Evolutionary conservation across 2,329 filamentous ascomycete species (phyloP).

Genomic region (Hirsutella rhossiliensis): DNA sequence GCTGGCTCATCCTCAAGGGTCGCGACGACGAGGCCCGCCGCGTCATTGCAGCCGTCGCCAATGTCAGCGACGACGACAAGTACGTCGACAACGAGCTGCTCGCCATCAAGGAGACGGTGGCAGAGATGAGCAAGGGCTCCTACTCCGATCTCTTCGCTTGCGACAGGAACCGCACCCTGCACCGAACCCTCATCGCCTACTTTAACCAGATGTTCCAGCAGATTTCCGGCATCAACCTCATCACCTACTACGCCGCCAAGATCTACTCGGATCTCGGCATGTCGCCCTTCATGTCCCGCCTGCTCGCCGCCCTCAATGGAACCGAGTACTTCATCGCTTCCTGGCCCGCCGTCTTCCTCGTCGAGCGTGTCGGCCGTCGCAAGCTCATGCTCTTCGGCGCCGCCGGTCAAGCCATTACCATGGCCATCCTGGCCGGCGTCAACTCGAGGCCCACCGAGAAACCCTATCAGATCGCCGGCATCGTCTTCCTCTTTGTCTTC

Average conservation of each 20-base stretch:
- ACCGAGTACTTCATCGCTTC: conserved; percentile 50
- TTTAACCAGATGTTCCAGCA: conserved; percentile 55
- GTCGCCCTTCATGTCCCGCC: conserved; percentile 40
- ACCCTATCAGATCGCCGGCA: conserved; percentile 44
- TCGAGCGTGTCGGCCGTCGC: conserved; percentile 55
- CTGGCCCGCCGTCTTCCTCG: conserved; percentile 47
- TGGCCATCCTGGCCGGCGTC: conserved; percentile 49
- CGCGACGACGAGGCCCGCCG: conserved; percentile 32
- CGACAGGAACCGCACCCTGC: conserved; percentile 43
- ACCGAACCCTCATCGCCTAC: conserved; percentile 47
- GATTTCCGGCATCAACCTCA: conserved; percentile 50
- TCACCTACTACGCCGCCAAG: conserved; percentile 49
- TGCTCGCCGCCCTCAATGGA: conserved; percentile 33
- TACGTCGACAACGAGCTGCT: conserved; percentile 45
- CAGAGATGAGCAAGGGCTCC: conserved; percentile 52
- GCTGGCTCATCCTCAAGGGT: conserved; percentile 33
- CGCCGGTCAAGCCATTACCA: conserved; percentile 46
- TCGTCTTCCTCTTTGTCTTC: conserved; percentile 55
- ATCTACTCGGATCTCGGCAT: conserved; percentile 46
- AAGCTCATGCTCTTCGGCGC: conserved; percentile 62
- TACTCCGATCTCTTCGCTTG: conserved; percentile 47
- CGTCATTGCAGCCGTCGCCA: conserved; percentile 40
- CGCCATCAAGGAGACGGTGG: conserved; percentile 54
- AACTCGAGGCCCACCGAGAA: conserved; percentile 36
- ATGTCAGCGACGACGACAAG: conserved; percentile 39